These are phyloP conservation scores for Sclerotinia sclerotiorum DNA, from an alignment of 2,329 filamentous ascomycete species.

Conservation along the genomic window DNA sequence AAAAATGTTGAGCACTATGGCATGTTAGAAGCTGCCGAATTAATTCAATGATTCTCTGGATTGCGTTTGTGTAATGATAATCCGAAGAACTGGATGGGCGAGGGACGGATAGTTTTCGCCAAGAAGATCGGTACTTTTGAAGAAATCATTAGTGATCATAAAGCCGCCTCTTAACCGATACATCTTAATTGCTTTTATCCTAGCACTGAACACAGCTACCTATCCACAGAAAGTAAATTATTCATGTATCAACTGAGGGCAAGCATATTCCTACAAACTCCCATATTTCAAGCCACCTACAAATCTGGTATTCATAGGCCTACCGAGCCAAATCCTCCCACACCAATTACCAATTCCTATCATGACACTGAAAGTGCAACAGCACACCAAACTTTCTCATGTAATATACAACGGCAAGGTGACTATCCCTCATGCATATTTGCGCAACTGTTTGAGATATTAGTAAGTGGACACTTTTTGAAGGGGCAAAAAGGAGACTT, in stretches of 20 bases:
- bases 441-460: conserved; percentile 32
- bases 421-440: conserved; percentile 32
- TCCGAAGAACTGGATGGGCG: not conserved
- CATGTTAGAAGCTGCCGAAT: not conserved
- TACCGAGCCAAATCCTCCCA: not conserved
- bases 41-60: not conserved
- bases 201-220: not conserved
- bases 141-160: not conserved
- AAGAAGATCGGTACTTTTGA: not conserved
- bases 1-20: not conserved
- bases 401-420: conserved; percentile 17
- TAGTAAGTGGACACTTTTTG: conserved; percentile 20
- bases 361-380: conserved; percentile 5
- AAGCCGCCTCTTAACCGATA: not conserved
- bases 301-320: conserved; percentile 17
- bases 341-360: not conserved
- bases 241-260: not conserved
- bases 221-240: conserved; percentile 9
- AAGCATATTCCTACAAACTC: conserved; percentile 12
- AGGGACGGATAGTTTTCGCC: not conserved
- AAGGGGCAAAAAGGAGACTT: conserved; percentile 49
- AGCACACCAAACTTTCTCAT: not conserved
- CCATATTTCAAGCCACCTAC: conserved; percentile 8
- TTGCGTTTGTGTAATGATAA: not conserved
- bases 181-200: not conserved